Conservation (phyloP, 306 rosid genomes). For the Senna siamea region DNA sequence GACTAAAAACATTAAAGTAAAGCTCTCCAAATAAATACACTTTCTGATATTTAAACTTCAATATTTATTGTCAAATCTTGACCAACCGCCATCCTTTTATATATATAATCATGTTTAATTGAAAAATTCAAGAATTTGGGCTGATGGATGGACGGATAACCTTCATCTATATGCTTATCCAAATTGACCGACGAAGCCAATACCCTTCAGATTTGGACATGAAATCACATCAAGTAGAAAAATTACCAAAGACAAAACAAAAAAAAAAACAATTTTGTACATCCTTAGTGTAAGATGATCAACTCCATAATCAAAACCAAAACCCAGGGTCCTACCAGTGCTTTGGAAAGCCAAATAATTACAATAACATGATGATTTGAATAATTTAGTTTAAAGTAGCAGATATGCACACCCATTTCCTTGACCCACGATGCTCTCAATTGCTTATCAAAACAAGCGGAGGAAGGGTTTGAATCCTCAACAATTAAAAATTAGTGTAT, state of each 20-base stretch:
- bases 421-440: conserved; percentile 52
- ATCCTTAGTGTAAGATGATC: conserved; percentile 2
- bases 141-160: background rate
- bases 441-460: conserved; percentile 42
- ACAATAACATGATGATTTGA: background rate
- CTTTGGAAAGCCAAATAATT: conserved; percentile 34
- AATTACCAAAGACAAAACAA: background rate
- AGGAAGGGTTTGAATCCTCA: no score
- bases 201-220: background rate
- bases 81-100: no score
- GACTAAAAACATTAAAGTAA: no score
- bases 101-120: conserved; percentile 10
- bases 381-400: background rate
- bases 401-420: conserved; percentile 45
- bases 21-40: no score
- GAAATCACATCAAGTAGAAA: conserved; percentile 19
- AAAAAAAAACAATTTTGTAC: background rate
- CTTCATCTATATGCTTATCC: conserved; percentile 13
- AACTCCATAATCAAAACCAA: conserved; percentile 22
- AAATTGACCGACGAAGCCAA: background rate
- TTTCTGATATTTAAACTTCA: no score
- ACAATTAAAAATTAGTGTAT: no score
- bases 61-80: no score
- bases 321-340: conserved; percentile 37
- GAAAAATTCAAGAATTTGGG: background rate